Evolutionary conservation across 768 basidiomycete genomes (phyloP).

Genomic region (Collybiopsis luxurians): DNA sequence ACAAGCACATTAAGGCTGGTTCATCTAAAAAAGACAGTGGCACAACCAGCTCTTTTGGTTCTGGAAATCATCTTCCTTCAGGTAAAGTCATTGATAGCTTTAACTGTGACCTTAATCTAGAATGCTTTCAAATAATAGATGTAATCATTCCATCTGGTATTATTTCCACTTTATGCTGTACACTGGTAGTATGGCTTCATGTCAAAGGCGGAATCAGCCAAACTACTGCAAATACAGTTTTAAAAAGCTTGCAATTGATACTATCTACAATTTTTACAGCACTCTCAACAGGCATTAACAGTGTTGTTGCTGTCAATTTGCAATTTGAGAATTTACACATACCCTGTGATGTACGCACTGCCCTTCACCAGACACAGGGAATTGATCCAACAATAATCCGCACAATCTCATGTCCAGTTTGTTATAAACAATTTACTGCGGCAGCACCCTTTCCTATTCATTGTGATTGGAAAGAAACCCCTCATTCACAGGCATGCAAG

Average conservation of each 20-base stretch:
- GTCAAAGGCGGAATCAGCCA: slow-evolving; percentile 2
- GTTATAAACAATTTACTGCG: slow-evolving; percentile 16
- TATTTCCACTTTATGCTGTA: neutral
- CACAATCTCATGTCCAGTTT: slow-evolving; percentile 23
- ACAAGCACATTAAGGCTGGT: too few species aligned
- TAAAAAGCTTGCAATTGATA: slow-evolving; percentile 10
- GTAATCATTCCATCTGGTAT: too few species aligned
- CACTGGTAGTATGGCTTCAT: slow-evolving; percentile 11
- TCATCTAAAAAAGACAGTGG: too few species aligned
- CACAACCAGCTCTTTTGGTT: too few species aligned
- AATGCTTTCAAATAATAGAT: too few species aligned
- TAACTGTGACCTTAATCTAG: too few species aligned
- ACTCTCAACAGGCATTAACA: neutral
- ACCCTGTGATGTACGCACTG: slow-evolving; percentile 20
- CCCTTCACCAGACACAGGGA: slow-evolving; percentile 10
- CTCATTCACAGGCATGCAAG: slow-evolving; percentile 15
- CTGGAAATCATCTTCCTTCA: too few species aligned
- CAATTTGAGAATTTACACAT: neutral
- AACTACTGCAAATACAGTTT: neutral
- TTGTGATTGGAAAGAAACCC: slow-evolving; percentile 18
- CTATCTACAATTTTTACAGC: neutral
- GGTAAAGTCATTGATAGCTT: too few species aligned
- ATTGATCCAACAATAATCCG: slow-evolving; percentile 21
- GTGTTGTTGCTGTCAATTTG: neutral
- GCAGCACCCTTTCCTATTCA: slow-evolving; percentile 12